These are phyloP conservation scores for Talaromyces sp. DNA, from an alignment of 2,329 filamentous ascomycete genomes.

Conservation along the genomic window DNA sequence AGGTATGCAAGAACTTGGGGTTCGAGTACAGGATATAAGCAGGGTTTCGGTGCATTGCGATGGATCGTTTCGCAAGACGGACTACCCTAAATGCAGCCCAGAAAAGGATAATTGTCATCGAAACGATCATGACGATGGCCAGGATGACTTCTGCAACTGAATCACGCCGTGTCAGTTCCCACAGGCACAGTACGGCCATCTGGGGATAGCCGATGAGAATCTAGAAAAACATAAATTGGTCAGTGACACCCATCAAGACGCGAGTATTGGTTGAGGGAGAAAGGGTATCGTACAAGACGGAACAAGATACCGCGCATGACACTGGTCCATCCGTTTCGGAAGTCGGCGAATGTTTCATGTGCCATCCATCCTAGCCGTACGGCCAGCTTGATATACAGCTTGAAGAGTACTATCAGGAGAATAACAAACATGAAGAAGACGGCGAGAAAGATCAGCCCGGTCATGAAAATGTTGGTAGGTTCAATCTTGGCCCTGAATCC, in stretches of 20 bases:
- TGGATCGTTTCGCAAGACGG: constrained; percentile 78
- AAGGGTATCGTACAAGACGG: constrained; percentile 53
- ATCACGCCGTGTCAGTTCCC: constrained; percentile 85
- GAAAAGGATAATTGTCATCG: constrained; percentile 68
- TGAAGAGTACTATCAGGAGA: constrained; percentile 70
- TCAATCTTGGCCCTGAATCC: constrained; percentile 84
- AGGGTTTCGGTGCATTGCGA: constrained; percentile 88
- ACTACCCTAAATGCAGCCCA: constrained; percentile 91
- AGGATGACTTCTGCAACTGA: constrained; percentile 81
- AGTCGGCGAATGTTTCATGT: constrained; percentile 80
- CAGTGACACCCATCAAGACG: too few relatives aligned
- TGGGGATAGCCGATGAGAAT: constrained; percentile 91
- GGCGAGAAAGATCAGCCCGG: constrained; percentile 82
- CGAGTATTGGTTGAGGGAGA: neutral
- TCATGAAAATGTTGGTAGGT: constrained; percentile 87
- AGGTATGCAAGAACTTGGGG: constrained; percentile 86
- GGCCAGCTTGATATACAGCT: constrained; percentile 70
- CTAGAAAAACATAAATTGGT: constrained; percentile 6
- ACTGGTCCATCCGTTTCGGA: constrained; percentile 89
- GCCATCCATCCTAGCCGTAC: constrained; percentile 73
- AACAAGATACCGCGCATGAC: constrained; percentile 92
- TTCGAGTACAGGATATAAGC: constrained; percentile 97
- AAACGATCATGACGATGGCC: constrained; percentile 82
- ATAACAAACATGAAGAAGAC: constrained; percentile 74
- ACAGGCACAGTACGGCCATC: constrained; percentile 83